Evolutionary conservation across 495 filamentous ascomycete species (phyloP).

Genomic region (Hyaloscypha variabilis): DNA sequence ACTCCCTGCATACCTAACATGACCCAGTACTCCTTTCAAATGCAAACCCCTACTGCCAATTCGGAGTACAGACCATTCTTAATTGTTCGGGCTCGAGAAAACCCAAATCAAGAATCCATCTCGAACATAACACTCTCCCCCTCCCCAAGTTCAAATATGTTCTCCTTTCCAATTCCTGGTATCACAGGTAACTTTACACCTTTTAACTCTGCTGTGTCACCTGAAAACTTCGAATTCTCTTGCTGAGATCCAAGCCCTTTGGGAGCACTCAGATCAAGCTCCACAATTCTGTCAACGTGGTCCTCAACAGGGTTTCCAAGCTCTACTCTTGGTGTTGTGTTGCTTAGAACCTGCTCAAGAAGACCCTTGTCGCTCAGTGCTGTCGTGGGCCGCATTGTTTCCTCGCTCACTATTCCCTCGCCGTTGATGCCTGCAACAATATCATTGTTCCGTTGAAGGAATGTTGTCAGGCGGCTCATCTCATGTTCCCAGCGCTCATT

Average conservation of each 20-base stretch:
- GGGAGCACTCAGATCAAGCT: constrained; percentile 5
- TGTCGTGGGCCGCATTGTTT: constrained; percentile 28
- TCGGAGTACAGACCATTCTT: background rate
- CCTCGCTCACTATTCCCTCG: constrained; percentile 20
- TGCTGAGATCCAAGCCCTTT: background rate
- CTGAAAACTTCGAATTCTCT: background rate
- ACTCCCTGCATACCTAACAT: background rate
- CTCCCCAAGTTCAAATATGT: constrained; percentile 22
- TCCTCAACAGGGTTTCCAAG: constrained; percentile 28
- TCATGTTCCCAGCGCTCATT: constrained; percentile 66
- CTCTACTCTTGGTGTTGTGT: constrained; percentile 31
- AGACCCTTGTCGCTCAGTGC: constrained; percentile 31
- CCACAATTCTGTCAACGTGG: constrained; percentile 9
- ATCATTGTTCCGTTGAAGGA: constrained; percentile 64
- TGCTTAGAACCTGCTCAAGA: constrained; percentile 30
- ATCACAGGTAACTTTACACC: constrained; percentile 7
- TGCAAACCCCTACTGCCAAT: background rate
- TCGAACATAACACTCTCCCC: constrained; percentile 18
- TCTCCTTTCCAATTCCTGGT: constrained; percentile 3
- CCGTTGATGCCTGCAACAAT: constrained; percentile 37
- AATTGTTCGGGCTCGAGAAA: background rate
- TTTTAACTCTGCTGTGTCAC: background rate
- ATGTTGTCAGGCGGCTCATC: constrained; percentile 55
- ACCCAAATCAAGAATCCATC: constrained; percentile 24
- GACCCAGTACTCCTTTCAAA: background rate